phyloP scores from a whole-genome alignment of 768 basidiomycete species.

The Russula ochroleuca region DNA sequence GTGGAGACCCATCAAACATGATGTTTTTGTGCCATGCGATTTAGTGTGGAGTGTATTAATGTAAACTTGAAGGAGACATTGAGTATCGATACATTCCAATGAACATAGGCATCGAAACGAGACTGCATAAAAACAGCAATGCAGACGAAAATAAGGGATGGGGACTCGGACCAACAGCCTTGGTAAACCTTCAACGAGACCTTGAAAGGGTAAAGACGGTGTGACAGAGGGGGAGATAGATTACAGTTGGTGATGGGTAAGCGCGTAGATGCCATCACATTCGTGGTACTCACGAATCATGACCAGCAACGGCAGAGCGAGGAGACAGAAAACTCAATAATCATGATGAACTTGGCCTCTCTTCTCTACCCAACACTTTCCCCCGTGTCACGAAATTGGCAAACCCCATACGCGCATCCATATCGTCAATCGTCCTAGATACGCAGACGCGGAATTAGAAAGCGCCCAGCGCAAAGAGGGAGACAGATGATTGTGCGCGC shows the following conservation, averaged over 20 bases:
- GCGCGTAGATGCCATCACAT: background rate
- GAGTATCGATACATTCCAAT: too few species aligned
- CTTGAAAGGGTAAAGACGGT: too few species aligned
- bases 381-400: slow-evolving; percentile 27
- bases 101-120: too few species aligned
- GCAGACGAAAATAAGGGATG: too few species aligned
- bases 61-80: too few species aligned
- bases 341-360: background rate
- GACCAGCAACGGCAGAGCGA: background rate
- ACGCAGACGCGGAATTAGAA: background rate
- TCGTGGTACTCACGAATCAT: background rate
- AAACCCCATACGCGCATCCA: slow-evolving; percentile 28
- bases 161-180: background rate
- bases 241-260: background rate
- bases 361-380: slow-evolving; percentile 15
- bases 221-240: background rate
- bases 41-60: too few species aligned
- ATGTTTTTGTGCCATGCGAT: too few species aligned
- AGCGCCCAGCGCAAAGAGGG: background rate
- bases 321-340: too few species aligned
- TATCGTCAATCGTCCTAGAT: slow-evolving; percentile 27
- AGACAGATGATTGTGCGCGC: slow-evolving; percentile 29
- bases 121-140: too few species aligned
- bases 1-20: too few species aligned
- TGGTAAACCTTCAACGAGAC: background rate